Conservation (phyloP, 345 rosid species). For the Camelina hispida region DNA sequence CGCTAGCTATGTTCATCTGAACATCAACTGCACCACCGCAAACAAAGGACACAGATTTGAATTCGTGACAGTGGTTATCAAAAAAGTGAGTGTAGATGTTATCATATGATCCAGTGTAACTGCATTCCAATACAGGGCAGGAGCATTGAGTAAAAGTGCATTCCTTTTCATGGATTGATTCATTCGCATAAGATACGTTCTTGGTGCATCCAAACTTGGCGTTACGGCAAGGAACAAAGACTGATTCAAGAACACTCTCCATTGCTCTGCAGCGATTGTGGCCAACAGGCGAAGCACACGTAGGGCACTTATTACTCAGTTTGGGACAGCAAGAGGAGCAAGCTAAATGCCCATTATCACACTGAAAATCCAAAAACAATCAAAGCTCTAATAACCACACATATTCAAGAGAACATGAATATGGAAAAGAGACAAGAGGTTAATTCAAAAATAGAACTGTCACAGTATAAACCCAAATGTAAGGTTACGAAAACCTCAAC, state of each 20-base stretch:
- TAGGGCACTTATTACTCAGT: slow-evolving; percentile 51
- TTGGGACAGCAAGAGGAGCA: slow-evolving; percentile 51
- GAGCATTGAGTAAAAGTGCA: slow-evolving; percentile 48
- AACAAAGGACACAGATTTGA: not conserved
- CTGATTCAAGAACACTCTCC: slow-evolving; percentile 54
- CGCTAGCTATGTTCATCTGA: not conserved
- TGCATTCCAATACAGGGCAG: slow-evolving; percentile 56
- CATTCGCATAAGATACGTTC: slow-evolving; percentile 40
- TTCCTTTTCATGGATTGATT: slow-evolving; percentile 47
- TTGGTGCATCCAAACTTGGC: slow-evolving; percentile 48
- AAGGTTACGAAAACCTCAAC: not conserved
- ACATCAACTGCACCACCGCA: not conserved
- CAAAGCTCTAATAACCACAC: not conserved
- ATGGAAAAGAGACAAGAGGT: no score
- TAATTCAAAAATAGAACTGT: not conserved
- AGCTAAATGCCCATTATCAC: slow-evolving; percentile 61
- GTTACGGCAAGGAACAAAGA: slow-evolving; percentile 46
- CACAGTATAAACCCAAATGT: slow-evolving; percentile 12
- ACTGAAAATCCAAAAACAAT: slow-evolving; percentile 19
- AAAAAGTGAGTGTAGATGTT: slow-evolving; percentile 47
- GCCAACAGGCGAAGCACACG: slow-evolving; percentile 49
- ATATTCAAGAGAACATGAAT: not conserved
- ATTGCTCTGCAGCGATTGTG: slow-evolving; percentile 53
- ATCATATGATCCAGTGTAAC: slow-evolving; percentile 43
- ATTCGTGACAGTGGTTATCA: not conserved